These are phyloP conservation scores for Globisporangium splendens DNA, from an alignment of 352 stramenopile genomes.

Conservation along the genomic window DNA sequence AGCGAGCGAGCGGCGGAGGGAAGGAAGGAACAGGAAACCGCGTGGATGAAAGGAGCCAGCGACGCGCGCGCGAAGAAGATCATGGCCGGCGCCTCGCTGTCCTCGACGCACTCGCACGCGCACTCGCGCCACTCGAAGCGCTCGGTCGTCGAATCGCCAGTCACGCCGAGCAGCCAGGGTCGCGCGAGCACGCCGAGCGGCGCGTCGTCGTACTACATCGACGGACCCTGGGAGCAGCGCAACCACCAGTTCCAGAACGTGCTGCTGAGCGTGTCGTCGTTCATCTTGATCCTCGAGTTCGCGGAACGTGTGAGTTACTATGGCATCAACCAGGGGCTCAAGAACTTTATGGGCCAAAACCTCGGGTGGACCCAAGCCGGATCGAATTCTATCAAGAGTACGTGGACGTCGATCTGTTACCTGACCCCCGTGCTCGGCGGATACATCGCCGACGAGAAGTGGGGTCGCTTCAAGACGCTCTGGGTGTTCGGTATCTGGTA, in stretches of 20 bases:
- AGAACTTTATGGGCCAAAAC: constrained; percentile 79
- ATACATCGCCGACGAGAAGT: constrained; percentile 87
- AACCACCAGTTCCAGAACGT: constrained; percentile 80
- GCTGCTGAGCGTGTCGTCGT: constrained; percentile 78
- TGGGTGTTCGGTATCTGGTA: constrained; percentile 83
- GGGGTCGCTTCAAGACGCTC: constrained; percentile 83
- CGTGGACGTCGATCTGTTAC: constrained; percentile 87
- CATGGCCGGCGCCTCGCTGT: constrained; percentile 15
- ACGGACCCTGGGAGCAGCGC: constrained; percentile 75
- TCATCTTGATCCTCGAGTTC: constrained; percentile 87
- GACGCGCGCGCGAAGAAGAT: constrained; percentile 3
- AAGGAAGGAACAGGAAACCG: neutral
- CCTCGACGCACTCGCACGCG: constrained; percentile 38
- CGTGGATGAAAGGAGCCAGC: constrained; percentile 2
- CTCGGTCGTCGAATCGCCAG: constrained; percentile 31
- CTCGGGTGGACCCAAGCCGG: constrained; percentile 73
- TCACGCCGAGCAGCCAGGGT: constrained; percentile 32
- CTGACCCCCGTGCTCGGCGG: constrained; percentile 76
- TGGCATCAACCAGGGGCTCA: constrained; percentile 84
- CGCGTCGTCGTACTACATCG: constrained; percentile 60
- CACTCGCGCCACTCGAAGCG: constrained; percentile 39
- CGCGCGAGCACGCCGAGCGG: constrained; percentile 36
- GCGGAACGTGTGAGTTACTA: constrained; percentile 85
- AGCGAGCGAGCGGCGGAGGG: too few species aligned
- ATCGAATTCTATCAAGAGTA: constrained; percentile 87